These are phyloP conservation scores for Gaeumannomyces tritici DNA, from an alignment of 2,329 filamentous ascomycete genomes.

Conservation along the genomic window DNA sequence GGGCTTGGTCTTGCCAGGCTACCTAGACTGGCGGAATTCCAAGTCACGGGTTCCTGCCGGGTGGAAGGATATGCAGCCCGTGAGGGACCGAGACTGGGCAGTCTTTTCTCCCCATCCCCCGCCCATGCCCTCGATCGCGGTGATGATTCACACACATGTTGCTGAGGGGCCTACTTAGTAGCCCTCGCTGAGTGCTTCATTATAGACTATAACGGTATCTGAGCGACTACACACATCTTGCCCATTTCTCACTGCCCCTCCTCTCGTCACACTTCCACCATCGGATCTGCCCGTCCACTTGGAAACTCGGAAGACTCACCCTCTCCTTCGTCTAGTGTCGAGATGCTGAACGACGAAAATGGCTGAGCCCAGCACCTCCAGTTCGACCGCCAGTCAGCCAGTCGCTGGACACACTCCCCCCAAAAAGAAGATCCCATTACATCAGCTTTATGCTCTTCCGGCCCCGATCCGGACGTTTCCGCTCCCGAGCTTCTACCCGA, in stretches of 20 bases:
- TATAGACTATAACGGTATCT: conserved; percentile 99
- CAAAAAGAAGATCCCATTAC: conserved; percentile 26
- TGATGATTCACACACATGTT: conserved; percentile 50
- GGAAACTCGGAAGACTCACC: not conserved
- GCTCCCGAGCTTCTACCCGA: conserved; percentile 79
- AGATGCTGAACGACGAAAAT: conserved; percentile 17
- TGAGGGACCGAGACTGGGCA: not conserved
- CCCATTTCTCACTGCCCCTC: not conserved
- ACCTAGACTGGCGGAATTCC: not conserved
- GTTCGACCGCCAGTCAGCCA: conserved; percentile 14
- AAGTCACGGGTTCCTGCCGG: conserved; percentile 1
- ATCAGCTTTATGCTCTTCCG: conserved; percentile 72
- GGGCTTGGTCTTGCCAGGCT: not conserved
- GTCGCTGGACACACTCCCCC: conserved; percentile 42
- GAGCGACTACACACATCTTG: conserved; percentile 37
- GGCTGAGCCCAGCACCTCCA: conserved; percentile 16
- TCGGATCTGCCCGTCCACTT: not conserved
- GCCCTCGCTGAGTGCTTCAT: conserved; percentile 53
- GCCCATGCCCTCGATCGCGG: conserved; percentile 22
- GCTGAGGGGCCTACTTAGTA: conserved; percentile 52
- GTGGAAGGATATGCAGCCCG: not conserved
- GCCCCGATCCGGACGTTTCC: conserved; percentile 75
- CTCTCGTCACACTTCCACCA: not conserved
- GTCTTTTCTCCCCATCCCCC: not conserved
- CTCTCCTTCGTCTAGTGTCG: conserved; percentile 5